These are phyloP conservation scores for Incumbomyces lentus DNA, from an alignment of 2,329 filamentous ascomycete genomes.

Conservation along the genomic window DNA sequence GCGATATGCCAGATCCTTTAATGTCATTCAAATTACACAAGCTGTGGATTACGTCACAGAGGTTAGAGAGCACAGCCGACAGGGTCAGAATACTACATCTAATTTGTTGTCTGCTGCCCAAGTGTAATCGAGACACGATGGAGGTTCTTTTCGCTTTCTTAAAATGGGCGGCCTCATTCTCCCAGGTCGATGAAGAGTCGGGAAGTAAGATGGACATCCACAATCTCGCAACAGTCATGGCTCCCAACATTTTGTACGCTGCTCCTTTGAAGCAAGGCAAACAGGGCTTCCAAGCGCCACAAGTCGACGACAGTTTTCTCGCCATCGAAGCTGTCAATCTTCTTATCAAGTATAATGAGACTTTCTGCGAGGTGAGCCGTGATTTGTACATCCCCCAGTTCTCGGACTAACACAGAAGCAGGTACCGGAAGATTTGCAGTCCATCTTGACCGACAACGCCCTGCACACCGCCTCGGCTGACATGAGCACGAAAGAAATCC, in stretches of 20 bases:
- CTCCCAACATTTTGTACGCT: slow-evolving; percentile 76
- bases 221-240: slow-evolving; percentile 94
- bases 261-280: slow-evolving; percentile 42
- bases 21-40: slow-evolving; percentile 91
- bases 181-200: slow-evolving; percentile 90
- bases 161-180: slow-evolving; percentile 95
- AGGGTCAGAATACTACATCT: slow-evolving; percentile 79
- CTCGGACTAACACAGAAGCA: slow-evolving; percentile 29
- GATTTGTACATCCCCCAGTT: slow-evolving; percentile 7
- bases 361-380: slow-evolving; percentile 82
- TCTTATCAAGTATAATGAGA: slow-evolving; percentile 85
- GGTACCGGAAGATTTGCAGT: slow-evolving; percentile 87
- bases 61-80: slow-evolving; percentile 71
- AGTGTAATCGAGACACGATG: slow-evolving; percentile 82
- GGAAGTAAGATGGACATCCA: slow-evolving; percentile 99
- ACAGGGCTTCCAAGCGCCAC: slow-evolving; percentile 49
- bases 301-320: slow-evolving; percentile 81
- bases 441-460: slow-evolving; percentile 70
- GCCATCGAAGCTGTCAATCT: slow-evolving; percentile 88
- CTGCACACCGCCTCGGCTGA: slow-evolving; percentile 76
- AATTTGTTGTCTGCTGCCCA: slow-evolving; percentile 83
- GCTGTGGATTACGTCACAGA: slow-evolving; percentile 81
- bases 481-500: slow-evolving; percentile 91
- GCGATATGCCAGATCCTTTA: slow-evolving; percentile 86
- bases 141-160: slow-evolving; percentile 94